Base-by-base conservation (phyloP, 2,329 filamentous ascomycete genomes). In the Colletotrichum phormii region DNA sequence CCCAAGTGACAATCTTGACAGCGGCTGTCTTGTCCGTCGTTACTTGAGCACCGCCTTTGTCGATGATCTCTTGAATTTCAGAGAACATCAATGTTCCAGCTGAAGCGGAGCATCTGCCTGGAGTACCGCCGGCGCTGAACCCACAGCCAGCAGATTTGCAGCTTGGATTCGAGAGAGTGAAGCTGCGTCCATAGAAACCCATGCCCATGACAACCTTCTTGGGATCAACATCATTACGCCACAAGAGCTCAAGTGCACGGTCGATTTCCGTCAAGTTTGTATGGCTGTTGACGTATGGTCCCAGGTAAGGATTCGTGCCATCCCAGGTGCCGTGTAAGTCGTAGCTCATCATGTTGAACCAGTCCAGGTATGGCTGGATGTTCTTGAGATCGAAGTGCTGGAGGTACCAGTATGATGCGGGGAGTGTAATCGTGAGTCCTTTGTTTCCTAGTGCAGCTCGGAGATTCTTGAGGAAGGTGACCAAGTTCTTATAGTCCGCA, bases 241-340 rank as follows among this genome's bases (percentile, higher is more conserved):
- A 89, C 4, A 89, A 76, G 0, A 89, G 81, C 2, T 87, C 81
- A 0, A 88, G 67, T 0, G 77, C 78, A 0, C 74, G 26, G 1
- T 84, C 75, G 37, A 87, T 86, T 73, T 88, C 85, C 0, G 84
- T 86, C 6, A 87, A 59, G 73, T 88, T 87, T 2, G 57, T 72
- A 37, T 72, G 71, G 8, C 54, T 12, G 37, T 60, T 63, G 6
- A 69, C 35, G 35, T 65, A 61, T 9, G 29, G 33, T 8, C 61
- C 67, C 3, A 35, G 26, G 26, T 13, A 66, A 29, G 55, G 18
- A 11, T n/a, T 80, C 72, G 37, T 51, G 2, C 60, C 33, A 64
- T 83, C 81, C 81, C 81, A 84, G 4, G 75, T 65, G 35, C 71
- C 71, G 15, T 73, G 71, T 15, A 67, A 37, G 53, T 71, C 62